Percentiles rank a stretch among this genome's conserved stretches.
Conservation (phyloP, 176 grass and related monocot species). For the Poa pratensis region DNA sequence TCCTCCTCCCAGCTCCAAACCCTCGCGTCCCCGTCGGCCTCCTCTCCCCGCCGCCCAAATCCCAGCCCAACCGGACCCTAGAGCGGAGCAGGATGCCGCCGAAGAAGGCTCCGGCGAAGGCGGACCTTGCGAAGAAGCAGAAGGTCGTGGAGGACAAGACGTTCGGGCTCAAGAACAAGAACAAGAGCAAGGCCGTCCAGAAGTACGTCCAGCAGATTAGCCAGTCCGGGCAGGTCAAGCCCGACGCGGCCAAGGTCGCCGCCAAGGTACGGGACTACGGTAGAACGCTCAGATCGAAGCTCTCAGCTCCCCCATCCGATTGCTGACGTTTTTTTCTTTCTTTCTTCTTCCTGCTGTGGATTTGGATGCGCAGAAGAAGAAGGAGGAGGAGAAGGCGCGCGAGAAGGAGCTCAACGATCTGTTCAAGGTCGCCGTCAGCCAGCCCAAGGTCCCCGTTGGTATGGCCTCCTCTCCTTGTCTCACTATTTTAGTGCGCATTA, state of each 20-base stretch:
- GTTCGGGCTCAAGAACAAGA: slow-evolving; percentile 99
- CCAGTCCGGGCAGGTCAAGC: slow-evolving; percentile 82
- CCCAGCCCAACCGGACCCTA: neutral
- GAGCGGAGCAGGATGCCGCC: slow-evolving; percentile 69
- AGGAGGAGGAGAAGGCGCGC: slow-evolving; percentile 88
- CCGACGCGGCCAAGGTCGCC: slow-evolving; percentile 68
- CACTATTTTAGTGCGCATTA: slow-evolving; percentile 17
- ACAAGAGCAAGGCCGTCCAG: slow-evolving; percentile 99
- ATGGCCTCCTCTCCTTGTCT: slow-evolving; percentile 33
- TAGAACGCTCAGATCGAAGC: slow-evolving; percentile 40
- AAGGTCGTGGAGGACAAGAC: slow-evolving; percentile 99
- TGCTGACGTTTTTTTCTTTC: slow-evolving; percentile 22
- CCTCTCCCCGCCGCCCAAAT: slow-evolving; percentile 22
- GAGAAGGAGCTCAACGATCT: slow-evolving; percentile 99
- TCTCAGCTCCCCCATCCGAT: neutral
- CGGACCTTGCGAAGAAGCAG: slow-evolving; percentile 93
- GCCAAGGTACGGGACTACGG: slow-evolving; percentile 60
- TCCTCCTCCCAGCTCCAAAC: slow-evolving; percentile 51
- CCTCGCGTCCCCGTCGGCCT: slow-evolving; percentile 26
- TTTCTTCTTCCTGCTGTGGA: slow-evolving; percentile 14
- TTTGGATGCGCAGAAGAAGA: slow-evolving; percentile 89
- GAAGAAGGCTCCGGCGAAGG: slow-evolving; percentile 76
- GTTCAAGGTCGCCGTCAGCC: slow-evolving; percentile 98
- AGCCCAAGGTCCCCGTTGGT: slow-evolving; percentile 97
- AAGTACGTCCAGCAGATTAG: slow-evolving; percentile 90